Percentiles rank a stretch among this genome's conserved stretches.
Evolutionary conservation across 2,329 filamentous ascomycete genomes (phyloP).

Genomic region (Colletotrichum musicola): DNA sequence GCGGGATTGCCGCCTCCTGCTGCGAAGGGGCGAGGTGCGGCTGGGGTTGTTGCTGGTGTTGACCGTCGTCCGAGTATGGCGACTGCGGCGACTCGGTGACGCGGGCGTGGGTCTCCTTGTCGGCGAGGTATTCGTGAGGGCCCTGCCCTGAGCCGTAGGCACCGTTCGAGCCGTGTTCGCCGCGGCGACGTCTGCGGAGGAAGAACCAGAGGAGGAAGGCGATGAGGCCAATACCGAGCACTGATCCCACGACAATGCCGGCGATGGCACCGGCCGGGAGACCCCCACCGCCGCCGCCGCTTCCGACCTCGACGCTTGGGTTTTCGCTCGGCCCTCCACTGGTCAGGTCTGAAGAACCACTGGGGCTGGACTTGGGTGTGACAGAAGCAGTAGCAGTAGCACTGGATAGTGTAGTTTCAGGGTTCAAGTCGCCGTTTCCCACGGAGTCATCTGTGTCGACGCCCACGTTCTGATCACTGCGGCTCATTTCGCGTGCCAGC

Average conservation of each 20-base stretch:
- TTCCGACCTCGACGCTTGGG: background rate
- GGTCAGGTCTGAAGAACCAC: too few relatives aligned
- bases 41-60: conserved; percentile 37
- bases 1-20: conserved; percentile 5
- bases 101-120: conserved; percentile 59
- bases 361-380: too few relatives aligned
- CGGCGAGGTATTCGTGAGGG: conserved; percentile 55
- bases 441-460: background rate
- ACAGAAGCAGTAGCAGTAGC: too few relatives aligned
- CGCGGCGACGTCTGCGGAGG: conserved; percentile 51
- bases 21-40: conserved; percentile 17
- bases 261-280: conserved; percentile 59
- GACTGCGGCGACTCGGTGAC: conserved; percentile 56
- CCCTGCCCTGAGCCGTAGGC: conserved; percentile 45
- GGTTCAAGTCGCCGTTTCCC: background rate
- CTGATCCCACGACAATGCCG: conserved; percentile 60
- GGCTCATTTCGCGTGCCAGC: background rate
- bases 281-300: conserved; percentile 37
- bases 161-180: conserved; percentile 43
- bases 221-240: conserved; percentile 55
- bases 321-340: background rate
- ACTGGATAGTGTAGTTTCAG: too few relatives aligned
- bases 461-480: background rate
- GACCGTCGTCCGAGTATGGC: conserved; percentile 58
- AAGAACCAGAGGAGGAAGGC: conserved; percentile 57